Conservation (phyloP, 2,329 filamentous ascomycete species). For the Daldinia sp. region DNA sequence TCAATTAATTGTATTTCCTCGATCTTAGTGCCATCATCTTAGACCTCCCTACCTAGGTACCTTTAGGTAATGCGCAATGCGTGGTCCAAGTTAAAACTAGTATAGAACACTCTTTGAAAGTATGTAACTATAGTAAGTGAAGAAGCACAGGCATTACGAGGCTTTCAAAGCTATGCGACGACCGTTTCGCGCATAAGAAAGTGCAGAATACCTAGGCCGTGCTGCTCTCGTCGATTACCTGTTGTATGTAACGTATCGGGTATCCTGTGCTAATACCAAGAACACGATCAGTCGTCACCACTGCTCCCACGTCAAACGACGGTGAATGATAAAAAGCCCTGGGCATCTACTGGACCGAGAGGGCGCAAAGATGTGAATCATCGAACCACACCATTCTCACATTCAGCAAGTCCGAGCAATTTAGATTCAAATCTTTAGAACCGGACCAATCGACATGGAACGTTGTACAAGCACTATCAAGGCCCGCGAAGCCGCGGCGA, state of each 20-base stretch:
- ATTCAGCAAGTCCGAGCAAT: conserved; percentile 26
- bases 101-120: conserved; percentile 11
- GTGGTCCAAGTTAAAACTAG: background rate
- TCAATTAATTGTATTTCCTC: background rate
- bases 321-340: conserved; percentile 3
- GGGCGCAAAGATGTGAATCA: conserved; percentile 10
- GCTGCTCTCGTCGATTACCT: background rate
- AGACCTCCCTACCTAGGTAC: background rate
- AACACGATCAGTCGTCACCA: background rate
- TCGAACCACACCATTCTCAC: conserved; percentile 16
- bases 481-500: conserved; percentile 17
- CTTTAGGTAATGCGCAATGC: background rate
- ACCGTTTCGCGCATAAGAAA: too few species aligned
- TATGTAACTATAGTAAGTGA: background rate
- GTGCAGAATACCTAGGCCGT: too few species aligned
- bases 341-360: conserved; percentile 5
- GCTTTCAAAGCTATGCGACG: background rate
- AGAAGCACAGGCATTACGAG: background rate
- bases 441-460: conserved; percentile 32
- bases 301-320: background rate
- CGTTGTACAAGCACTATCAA: conserved; percentile 33
- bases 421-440: conserved; percentile 19
- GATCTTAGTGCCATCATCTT: background rate
- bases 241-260: background rate
- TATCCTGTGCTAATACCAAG: background rate